Percentiles rank a stretch among this genome's conserved stretches.
phyloP scores from a whole-genome alignment of 163 green algal species.

The Coccomyxa subellipsoidea region DNA sequence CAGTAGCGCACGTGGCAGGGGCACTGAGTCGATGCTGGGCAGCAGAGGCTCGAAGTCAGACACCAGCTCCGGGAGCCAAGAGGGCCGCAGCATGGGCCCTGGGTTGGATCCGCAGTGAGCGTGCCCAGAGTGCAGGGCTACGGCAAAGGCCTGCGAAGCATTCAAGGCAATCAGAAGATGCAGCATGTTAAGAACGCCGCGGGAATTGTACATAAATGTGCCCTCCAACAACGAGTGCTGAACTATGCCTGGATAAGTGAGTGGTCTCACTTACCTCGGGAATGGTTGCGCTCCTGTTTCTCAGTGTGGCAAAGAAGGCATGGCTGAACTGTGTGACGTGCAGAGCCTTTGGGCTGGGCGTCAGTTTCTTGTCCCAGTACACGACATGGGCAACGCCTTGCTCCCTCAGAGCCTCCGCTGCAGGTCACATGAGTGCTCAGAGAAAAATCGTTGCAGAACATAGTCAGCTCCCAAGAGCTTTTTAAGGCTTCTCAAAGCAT shows the following conservation, averaged over 20 bases:
- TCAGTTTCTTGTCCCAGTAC: constrained; percentile 38
- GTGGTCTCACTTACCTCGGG: constrained; percentile 35
- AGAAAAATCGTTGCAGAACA: not conserved
- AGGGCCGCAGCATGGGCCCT: not conserved
- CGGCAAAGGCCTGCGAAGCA: constrained; percentile 67
- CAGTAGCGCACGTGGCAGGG: constrained; percentile 13
- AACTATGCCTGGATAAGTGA: not conserved
- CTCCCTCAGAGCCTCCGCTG: constrained; percentile 12
- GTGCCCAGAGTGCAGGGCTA: constrained; percentile 48
- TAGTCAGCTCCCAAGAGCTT: too few relatives aligned
- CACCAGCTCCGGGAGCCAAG: constrained; percentile 37
- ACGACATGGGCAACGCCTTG: constrained; percentile 43
- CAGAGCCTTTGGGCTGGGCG: constrained; percentile 24
- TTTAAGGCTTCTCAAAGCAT: too few relatives aligned
- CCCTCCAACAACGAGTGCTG: too few relatives aligned
- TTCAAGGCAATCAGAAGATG: too few relatives aligned
- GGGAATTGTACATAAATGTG: not conserved
- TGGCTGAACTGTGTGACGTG: constrained; percentile 52
- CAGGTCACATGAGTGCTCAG: not conserved
- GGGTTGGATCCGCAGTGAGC: constrained; percentile 28
- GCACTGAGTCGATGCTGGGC: constrained; percentile 55
- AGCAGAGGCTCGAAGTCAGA: constrained; percentile 33
- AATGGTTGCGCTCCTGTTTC: constrained; percentile 31
- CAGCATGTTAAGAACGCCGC: not conserved
- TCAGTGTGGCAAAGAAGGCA: constrained; percentile 61